Evolutionary conservation across 495 filamentous ascomycete species (phyloP).

Genomic region (Chaetomium cochliodes): DNA sequence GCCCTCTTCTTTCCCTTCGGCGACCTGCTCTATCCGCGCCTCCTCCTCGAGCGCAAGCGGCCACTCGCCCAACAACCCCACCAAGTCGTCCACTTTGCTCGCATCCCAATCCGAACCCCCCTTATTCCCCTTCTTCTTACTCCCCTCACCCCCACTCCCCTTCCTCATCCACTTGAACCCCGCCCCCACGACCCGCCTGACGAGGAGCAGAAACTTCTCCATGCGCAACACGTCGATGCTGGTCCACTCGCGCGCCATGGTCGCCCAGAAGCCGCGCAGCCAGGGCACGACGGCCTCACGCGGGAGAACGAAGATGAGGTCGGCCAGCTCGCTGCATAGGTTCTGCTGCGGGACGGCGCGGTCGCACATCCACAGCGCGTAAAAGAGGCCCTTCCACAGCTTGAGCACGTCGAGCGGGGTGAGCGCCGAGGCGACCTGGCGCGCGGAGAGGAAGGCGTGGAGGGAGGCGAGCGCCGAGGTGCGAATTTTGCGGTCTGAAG

Average conservation of each 20-base stretch:
- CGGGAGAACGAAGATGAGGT: conserved; percentile 65
- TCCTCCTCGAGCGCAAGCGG: conserved; percentile 45
- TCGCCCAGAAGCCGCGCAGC: conserved; percentile 82
- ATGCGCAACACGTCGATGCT: conserved; percentile 81
- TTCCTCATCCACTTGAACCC: conserved; percentile 59
- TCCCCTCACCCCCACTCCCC: conserved; percentile 19
- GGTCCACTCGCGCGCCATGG: conserved; percentile 77
- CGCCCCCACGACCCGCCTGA: conserved; percentile 71
- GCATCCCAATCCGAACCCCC: conserved; percentile 32
- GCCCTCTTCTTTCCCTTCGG: conserved; percentile 23
- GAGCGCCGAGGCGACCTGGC: conserved; percentile 52
- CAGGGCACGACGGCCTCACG: conserved; percentile 60
- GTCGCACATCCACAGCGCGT: conserved; percentile 94
- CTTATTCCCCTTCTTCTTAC: conserved; percentile 9
- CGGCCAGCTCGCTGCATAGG: conserved; percentile 73
- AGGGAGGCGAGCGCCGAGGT: conserved; percentile 79
- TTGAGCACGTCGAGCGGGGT: conserved; percentile 77
- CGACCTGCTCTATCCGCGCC: conserved; percentile 29
- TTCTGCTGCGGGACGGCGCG: conserved; percentile 82
- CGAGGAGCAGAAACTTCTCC: conserved; percentile 88
- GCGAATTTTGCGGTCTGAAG: conserved; percentile 74
- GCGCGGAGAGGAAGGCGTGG: conserved; percentile 71
- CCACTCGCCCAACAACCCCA: conserved; percentile 46
- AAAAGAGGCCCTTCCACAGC: conserved; percentile 96
- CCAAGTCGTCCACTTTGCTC: conserved; percentile 36